Evolutionary conservation across 306 rosid genomes (phyloP), one percentile per base, ranked within the genome.

Genomic region (Myrica gale): DNA sequence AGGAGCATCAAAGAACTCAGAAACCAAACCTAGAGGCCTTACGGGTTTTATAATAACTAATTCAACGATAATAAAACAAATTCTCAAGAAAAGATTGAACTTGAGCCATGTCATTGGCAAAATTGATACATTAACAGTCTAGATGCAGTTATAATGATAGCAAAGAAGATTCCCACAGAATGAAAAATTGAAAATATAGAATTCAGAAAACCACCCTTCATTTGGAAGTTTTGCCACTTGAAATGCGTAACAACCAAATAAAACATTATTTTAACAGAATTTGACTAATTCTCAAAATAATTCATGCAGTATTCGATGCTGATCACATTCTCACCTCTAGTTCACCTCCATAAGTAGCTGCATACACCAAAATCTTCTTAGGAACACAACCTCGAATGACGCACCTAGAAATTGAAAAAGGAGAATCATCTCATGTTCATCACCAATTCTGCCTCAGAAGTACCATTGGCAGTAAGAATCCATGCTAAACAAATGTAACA

Each of bases 341-440:
- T 20, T 95, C 98, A 77, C 93, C 85, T 53, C 97, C 90, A 87
- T 63, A 87, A 74, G 98, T 23, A 75, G 97, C 93, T 79, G 96
- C 97, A 76, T 92, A 95, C 72, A 95, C 97, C 91, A 95, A 80
- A 84, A 95, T 95, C 93, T 95, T 95, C 78, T 95, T 95, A 56
- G 98, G 98, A 85, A 95, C 98, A 87, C 98, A 95, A 44, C 98
- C 98, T 81, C 98, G 98, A 88, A 95, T 74, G 53, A 95, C 98
- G 75, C 98, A 95, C 80, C 98, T 95, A 82, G 19, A 74, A 86
- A 81, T 61, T 70, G 78, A 83, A 82, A 69, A 17, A 21, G 2
- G 60, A 11, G 21, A 77, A 68, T 53, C 63, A 46, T 68, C 56
- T 80, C 13, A 32, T 69, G 46, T 77, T 65, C 55, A 69, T 42